Percentiles rank a stretch among this genome's conserved stretches.
These are phyloP conservation scores for Phytophthora ramorum DNA, from an alignment of 352 stramenopile genomes.

Conservation along the genomic window DNA sequence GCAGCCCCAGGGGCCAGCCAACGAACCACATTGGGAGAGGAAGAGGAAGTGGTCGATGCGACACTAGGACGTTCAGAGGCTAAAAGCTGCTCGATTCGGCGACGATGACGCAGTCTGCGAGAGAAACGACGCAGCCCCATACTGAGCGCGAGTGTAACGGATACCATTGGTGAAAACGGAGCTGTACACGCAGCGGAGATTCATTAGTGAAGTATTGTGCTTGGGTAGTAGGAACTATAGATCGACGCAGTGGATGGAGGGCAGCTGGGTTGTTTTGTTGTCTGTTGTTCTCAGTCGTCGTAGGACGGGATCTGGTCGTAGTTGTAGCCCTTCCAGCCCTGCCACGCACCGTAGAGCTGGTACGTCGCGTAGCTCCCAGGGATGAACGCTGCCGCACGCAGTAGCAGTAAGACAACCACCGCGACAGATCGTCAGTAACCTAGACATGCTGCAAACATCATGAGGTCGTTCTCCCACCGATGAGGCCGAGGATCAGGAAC, in stretches of 20 bases:
- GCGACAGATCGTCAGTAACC: background rate
- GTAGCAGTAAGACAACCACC: background rate
- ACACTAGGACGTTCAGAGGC: conserved; percentile 5
- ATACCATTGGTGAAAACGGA: background rate
- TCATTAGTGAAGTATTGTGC: background rate
- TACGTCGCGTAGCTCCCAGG: conserved; percentile 80
- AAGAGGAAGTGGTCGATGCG: conserved; percentile 18
- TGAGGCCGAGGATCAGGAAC: conserved; percentile 81
- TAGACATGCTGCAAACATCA: background rate
- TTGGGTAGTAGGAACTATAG: background rate
- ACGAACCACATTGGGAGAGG: conserved; percentile 46
- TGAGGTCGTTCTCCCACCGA: conserved; percentile 47
- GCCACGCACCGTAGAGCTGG: conserved; percentile 84
- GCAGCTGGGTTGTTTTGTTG: background rate
- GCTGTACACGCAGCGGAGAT: background rate
- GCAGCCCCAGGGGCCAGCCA: conserved; percentile 80
- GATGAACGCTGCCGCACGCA: conserved; percentile 70
- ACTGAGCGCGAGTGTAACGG: conserved; percentile 8
- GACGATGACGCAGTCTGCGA: conserved; percentile 30
- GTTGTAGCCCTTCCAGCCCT: conserved; percentile 86
- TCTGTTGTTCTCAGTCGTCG: conserved; percentile 60
- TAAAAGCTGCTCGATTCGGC: conserved; percentile 21
- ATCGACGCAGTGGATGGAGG: background rate
- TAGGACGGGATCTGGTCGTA: conserved; percentile 88
- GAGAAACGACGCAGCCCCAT: conserved; percentile 3